Conservation (phyloP, 345 rosid genomes). For the Nasturtium officinale region DNA sequence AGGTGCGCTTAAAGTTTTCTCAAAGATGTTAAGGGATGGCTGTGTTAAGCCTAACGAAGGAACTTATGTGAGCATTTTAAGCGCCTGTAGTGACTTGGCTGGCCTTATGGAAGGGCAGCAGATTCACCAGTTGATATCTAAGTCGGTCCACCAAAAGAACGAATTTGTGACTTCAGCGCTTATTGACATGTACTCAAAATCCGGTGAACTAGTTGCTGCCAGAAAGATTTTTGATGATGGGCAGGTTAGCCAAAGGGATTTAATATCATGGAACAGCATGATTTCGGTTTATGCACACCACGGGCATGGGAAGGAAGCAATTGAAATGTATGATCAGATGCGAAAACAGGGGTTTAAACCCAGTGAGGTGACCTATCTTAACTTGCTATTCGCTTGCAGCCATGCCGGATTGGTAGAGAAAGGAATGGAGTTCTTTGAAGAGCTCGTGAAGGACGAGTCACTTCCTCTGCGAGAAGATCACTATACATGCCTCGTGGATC, state of each 20-base stretch:
- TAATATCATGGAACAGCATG: slow-evolving; percentile 73
- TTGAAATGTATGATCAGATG: slow-evolving; percentile 64
- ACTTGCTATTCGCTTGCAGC: slow-evolving; percentile 68
- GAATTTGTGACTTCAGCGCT: slow-evolving; percentile 62
- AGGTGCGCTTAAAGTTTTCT: slow-evolving; percentile 57
- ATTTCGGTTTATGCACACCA: slow-evolving; percentile 77
- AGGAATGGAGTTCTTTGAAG: slow-evolving; percentile 57
- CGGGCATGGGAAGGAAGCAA: slow-evolving; percentile 66
- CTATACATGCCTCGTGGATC: slow-evolving; percentile 67
- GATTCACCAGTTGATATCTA: slow-evolving; percentile 63
- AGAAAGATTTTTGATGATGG: slow-evolving; percentile 61
- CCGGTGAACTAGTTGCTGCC: slow-evolving; percentile 59
- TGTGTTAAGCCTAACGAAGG: slow-evolving; percentile 57
- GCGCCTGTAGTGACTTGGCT: slow-evolving; percentile 71
- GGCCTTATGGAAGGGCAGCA: slow-evolving; percentile 72
- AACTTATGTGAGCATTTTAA: slow-evolving; percentile 63
- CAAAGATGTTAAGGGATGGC: slow-evolving; percentile 55
- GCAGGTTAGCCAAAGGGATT: slow-evolving; percentile 49
- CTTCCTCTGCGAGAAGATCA: slow-evolving; percentile 65
- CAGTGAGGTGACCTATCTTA: slow-evolving; percentile 63
- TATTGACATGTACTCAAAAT: slow-evolving; percentile 76
- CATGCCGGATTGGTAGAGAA: slow-evolving; percentile 73
- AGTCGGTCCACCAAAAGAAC: slow-evolving; percentile 55
- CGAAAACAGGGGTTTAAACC: slow-evolving; percentile 52
- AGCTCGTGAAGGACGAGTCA: slow-evolving; percentile 51